These are phyloP conservation scores for Camptophora hylomeconis DNA, from an alignment of 2,329 filamentous ascomycete species.

Conservation along the genomic window DNA sequence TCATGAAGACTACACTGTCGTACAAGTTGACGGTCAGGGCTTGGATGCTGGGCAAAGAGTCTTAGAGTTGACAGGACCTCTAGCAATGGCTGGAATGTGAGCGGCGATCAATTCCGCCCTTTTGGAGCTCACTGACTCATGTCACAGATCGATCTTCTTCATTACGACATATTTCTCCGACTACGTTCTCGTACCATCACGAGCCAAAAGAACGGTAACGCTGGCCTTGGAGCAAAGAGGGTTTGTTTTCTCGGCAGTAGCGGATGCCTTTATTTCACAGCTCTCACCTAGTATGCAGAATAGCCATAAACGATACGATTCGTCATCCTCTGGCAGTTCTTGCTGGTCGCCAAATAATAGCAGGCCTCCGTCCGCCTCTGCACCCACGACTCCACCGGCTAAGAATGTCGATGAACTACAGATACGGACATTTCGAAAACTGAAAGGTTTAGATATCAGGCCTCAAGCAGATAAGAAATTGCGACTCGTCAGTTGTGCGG, in stretches of 20 bases:
- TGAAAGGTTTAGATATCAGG: slow-evolving; percentile 63
- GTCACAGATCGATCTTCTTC: slow-evolving; percentile 72
- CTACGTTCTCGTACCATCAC: slow-evolving; percentile 80
- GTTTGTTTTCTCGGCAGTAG: slow-evolving; percentile 65
- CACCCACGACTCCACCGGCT: slow-evolving; percentile 61
- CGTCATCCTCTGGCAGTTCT: slow-evolving; percentile 1
- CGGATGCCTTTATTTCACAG: slow-evolving; percentile 51
- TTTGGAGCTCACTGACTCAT: slow-evolving; percentile 10
- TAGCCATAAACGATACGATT: slow-evolving; percentile 1
- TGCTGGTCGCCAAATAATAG: too few relatives aligned
- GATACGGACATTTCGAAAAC: slow-evolving; percentile 64
- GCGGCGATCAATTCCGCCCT: slow-evolving; percentile 16
- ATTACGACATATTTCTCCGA: slow-evolving; percentile 97
- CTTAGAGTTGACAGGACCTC: slow-evolving; percentile 76
- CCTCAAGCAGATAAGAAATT: slow-evolving; percentile 58
- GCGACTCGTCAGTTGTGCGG: slow-evolving; percentile 71
- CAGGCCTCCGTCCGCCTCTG: slow-evolving; percentile 11
- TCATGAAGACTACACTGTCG: slow-evolving; percentile 70
- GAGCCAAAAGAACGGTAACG: slow-evolving; percentile 60
- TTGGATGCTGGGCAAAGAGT: slow-evolving; percentile 86
- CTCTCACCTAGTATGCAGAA: slow-evolving; percentile 25
- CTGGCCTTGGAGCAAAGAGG: slow-evolving; percentile 64
- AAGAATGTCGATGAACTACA: slow-evolving; percentile 69
- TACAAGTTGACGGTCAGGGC: slow-evolving; percentile 80
- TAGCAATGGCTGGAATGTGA: slow-evolving; percentile 79